phyloP scores from a whole-genome alignment of 2,329 filamentous ascomycete genomes.

The Apiospora marii region DNA sequence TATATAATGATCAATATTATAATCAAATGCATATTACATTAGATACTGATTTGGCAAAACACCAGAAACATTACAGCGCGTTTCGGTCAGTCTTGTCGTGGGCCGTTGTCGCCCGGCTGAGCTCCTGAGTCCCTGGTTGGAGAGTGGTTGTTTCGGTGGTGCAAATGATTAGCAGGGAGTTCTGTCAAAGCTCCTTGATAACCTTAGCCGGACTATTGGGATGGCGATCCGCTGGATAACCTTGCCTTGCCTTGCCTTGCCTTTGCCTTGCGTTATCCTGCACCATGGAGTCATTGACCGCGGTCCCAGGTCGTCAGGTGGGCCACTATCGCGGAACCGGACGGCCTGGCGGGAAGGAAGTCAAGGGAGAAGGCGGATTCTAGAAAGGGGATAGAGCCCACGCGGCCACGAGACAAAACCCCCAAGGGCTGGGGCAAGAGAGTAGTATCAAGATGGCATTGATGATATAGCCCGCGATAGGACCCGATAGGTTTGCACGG shows the following conservation, averaged over 20 bases:
- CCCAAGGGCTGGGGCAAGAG: neutral
- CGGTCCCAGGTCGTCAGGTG: neutral
- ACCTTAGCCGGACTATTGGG: neutral
- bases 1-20: too few relatives aligned
- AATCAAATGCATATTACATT: too few relatives aligned
- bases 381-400: neutral
- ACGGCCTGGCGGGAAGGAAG: neutral
- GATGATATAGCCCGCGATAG: neutral
- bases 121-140: neutral
- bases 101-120: too few relatives aligned
- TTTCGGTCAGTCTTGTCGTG: too few relatives aligned
- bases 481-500: constrained; percentile 11
- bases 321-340: neutral
- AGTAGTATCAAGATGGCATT: constrained; percentile 1
- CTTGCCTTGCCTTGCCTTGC: neutral
- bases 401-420: neutral
- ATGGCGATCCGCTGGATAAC: constrained; percentile 10
- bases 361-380: neutral
- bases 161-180: neutral
- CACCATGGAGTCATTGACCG: neutral
- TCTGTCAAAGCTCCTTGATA: neutral
- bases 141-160: neutral
- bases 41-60: too few relatives aligned
- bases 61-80: too few relatives aligned
- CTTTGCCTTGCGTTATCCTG: neutral